phyloP scores from a whole-genome alignment of 169 alveolate genomes.

The Eimeria necatrix region DNA sequence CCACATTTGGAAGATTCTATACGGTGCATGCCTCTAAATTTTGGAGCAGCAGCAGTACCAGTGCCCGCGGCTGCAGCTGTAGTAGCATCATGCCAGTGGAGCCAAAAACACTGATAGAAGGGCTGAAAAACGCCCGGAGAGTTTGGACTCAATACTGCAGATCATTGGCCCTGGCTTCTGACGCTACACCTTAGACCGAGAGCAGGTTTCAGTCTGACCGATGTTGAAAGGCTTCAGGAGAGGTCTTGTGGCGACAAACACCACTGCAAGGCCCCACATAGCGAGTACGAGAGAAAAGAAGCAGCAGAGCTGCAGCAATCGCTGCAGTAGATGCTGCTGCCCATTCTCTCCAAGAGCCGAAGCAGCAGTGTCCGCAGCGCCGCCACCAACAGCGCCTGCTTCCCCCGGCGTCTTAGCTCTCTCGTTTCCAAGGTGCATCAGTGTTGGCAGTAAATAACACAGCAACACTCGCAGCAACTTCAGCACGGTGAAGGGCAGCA shows the following conservation, averaged over 20 bases:
- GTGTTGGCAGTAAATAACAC: slow-evolving; percentile 37
- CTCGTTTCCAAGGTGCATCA: slow-evolving; percentile 36
- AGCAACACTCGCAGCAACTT: slow-evolving; percentile 68
- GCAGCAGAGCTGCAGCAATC: slow-evolving; percentile 69
- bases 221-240: slow-evolving; percentile 57
- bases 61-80: background rate
- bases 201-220: background rate
- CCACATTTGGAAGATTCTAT: background rate
- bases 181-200: background rate
- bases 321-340: slow-evolving; percentile 49
- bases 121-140: background rate
- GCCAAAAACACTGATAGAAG: background rate
- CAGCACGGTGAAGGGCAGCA: slow-evolving; percentile 58
- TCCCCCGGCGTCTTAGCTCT: background rate
- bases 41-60: background rate
- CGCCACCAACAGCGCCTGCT: slow-evolving; percentile 3
- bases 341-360: background rate
- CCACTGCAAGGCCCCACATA: slow-evolving; percentile 75
- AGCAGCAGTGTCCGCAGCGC: background rate
- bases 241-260: slow-evolving; percentile 68
- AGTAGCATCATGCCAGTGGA: background rate
- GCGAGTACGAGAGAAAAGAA: slow-evolving; percentile 48
- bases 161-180: background rate
- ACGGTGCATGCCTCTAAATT: background rate
- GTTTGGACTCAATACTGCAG: background rate